Evolutionary conservation across 2,329 filamentous ascomycete species (phyloP).

Genomic region (Xylariaceae sp.): DNA sequence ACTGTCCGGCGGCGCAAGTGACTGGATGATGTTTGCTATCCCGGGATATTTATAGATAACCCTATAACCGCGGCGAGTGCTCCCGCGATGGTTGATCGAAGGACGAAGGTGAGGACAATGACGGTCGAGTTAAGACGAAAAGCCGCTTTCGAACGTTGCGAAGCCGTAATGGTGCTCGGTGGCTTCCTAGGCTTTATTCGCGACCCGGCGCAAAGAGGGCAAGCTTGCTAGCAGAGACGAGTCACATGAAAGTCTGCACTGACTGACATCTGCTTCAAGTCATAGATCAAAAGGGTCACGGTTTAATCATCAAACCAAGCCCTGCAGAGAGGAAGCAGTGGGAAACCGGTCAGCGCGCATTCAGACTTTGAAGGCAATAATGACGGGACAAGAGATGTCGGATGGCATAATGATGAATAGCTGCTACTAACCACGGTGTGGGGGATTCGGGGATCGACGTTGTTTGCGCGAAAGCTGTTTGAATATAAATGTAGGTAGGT

Average conservation of each 20-base stretch:
- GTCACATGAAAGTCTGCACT: conserved; percentile 9
- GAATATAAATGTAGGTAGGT: not conserved
- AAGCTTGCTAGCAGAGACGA: not conserved
- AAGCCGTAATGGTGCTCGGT: not conserved
- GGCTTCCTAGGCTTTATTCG: not conserved
- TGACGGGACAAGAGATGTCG: not conserved
- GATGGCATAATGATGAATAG: not conserved
- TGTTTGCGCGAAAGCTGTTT: not conserved
- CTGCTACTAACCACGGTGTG: not conserved
- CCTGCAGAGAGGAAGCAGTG: not conserved
- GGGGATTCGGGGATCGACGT: not conserved
- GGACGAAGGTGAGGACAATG: not conserved
- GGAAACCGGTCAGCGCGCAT: not conserved
- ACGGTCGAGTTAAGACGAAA: not conserved
- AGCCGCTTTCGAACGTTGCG: not conserved
- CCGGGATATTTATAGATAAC: not conserved
- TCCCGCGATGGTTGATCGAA: not conserved
- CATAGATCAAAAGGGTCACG: conserved; percentile 1
- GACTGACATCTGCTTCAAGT: conserved; percentile 6
- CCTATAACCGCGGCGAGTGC: not conserved
- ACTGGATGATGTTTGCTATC: not conserved
- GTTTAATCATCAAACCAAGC: not conserved
- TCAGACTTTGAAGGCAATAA: not conserved
- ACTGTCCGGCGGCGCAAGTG: conserved; percentile 1
- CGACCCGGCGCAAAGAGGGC: not conserved